These are phyloP conservation scores for Helichrysum umbraculigerum DNA, from an alignment of 129 eudicot genomes.

Conservation along the genomic window DNA sequence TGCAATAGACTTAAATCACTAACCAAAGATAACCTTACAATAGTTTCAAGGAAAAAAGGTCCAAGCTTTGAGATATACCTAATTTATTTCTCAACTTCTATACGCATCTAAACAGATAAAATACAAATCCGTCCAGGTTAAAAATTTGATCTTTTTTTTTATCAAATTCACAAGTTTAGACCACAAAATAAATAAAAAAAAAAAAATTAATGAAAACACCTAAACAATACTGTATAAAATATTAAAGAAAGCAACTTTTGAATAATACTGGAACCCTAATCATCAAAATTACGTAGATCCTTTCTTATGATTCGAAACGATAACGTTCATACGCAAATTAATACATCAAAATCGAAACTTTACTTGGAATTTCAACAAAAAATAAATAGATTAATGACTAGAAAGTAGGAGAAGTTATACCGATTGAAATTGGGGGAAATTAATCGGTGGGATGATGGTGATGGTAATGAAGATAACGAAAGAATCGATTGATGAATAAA, in stretches of 20 bases:
- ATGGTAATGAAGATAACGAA: constrained; percentile 23
- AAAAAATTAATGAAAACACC: too few species aligned
- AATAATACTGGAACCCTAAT: not conserved
- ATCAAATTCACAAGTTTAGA: too few species aligned
- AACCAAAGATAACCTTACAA: constrained; percentile 3
- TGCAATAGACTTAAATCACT: constrained; percentile 10
- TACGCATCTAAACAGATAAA: not conserved
- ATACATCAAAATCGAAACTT: not conserved
- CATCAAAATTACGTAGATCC: constrained; percentile 11
- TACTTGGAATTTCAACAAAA: constrained; percentile 5
- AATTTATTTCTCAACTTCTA: too few species aligned
- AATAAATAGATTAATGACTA: not conserved
- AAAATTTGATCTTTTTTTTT: not conserved
- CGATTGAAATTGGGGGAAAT: constrained; percentile 29
- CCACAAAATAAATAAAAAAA: too few species aligned
- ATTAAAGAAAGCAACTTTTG: too few species aligned
- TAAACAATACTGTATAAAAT: too few species aligned
- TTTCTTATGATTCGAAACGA: constrained; percentile 2
- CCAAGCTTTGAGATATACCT: too few species aligned
- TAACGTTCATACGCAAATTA: constrained; percentile 14
- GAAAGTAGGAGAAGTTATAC: constrained; percentile 14
- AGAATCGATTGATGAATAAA: constrained; percentile 15
- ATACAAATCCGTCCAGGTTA: not conserved
- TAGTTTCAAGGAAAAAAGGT: not conserved
- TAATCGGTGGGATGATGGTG: constrained; percentile 22